Percentiles rank a stretch among this genome's conserved stretches.
Conservation (phyloP, 2,329 filamentous ascomycete species). For the Cladobotryum mycophilum region DNA sequence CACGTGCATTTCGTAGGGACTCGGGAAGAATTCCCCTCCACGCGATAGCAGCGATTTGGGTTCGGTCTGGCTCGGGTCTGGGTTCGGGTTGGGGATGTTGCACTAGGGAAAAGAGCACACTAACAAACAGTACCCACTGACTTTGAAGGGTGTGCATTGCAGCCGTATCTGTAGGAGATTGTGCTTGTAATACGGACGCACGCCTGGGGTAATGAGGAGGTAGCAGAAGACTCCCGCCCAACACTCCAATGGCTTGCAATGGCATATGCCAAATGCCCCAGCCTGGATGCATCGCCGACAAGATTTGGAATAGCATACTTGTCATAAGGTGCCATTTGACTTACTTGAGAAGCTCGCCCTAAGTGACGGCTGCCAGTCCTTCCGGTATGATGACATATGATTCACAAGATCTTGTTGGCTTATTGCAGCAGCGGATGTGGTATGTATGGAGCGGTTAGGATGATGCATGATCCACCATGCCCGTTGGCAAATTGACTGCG, state of each 20-base stretch:
- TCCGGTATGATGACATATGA: slow-evolving; percentile 9
- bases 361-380: background rate
- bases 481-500: background rate
- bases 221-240: no score
- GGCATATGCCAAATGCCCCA: no score
- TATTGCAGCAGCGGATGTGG: background rate
- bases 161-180: no score
- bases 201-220: no score
- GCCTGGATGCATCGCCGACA: no score
- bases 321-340: background rate
- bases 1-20: background rate
- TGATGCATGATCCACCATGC: background rate
- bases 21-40: background rate
- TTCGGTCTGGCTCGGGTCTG: background rate
- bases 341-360: background rate
- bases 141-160: no score
- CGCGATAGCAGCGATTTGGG: background rate
- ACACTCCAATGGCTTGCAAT: no score
- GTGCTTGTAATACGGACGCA: no score
- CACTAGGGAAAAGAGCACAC: background rate
- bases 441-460: background rate
- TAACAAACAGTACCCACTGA: no score
- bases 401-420: slow-evolving; percentile 8
- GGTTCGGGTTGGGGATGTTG: background rate
- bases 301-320: no score